phyloP scores from a whole-genome alignment of 2,329 filamentous ascomycete genomes.

The Colletotrichum tanaceti region DNA sequence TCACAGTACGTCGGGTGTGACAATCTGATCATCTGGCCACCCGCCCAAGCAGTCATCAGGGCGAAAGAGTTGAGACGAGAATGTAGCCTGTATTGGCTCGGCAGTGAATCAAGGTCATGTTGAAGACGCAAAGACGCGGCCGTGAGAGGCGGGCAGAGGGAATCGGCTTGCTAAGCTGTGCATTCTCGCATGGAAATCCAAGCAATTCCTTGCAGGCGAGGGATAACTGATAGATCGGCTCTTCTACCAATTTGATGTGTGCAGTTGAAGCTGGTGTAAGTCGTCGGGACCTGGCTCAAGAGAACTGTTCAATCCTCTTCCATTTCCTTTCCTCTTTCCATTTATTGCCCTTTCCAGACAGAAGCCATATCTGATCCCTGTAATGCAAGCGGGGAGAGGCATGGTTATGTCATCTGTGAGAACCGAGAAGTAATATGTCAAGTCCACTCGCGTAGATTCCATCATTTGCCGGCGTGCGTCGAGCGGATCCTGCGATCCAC shows the following conservation, averaged over 20 bases:
- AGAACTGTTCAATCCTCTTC: too few relatives aligned
- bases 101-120: neutral
- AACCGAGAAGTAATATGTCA: too few relatives aligned
- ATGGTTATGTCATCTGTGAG: too few relatives aligned
- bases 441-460: too few relatives aligned
- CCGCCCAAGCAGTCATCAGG: neutral
- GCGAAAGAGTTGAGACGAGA: neutral
- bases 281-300: neutral
- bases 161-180: neutral
- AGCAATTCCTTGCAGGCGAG: neutral
- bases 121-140: neutral
- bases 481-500: too few relatives aligned
- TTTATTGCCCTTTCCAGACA: too few relatives aligned
- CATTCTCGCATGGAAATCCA: rapidly evolving
- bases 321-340: too few relatives aligned
- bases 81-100: rapidly evolving
- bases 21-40: too few relatives aligned
- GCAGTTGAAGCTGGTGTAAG: neutral
- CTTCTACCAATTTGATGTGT: neutral
- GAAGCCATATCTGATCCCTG: too few relatives aligned
- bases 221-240: neutral
- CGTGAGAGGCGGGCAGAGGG: neutral
- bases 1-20: neutral
- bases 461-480: too few relatives aligned
- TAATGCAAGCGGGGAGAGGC: too few relatives aligned